phyloP scores from a whole-genome alignment of 1,284 basidiomycete species.

The Thecaphora frezii region DNA sequence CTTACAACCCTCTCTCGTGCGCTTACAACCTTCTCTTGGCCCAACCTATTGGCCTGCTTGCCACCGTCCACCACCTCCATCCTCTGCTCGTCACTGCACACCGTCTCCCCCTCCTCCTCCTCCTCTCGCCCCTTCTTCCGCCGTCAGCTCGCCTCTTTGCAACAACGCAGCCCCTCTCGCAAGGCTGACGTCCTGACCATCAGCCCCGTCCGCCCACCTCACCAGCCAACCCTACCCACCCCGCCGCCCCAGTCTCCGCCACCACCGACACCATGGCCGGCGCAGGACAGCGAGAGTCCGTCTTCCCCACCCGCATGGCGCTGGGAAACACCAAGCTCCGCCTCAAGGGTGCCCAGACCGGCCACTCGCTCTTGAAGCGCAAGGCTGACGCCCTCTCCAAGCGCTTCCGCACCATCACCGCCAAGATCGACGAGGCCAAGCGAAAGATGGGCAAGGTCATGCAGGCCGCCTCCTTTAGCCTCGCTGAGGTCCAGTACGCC shows the following conservation, averaged over 20 bases:
- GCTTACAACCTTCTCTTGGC: too few species aligned
- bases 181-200: too few species aligned
- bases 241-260: background rate
- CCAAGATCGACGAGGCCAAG: slow-evolving; percentile 84
- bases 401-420: slow-evolving; percentile 71
- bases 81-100: too few species aligned
- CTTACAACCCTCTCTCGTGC: too few species aligned
- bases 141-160: too few species aligned
- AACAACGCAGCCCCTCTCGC: too few species aligned
- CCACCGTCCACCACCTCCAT: too few species aligned
- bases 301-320: slow-evolving; percentile 71
- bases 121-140: too few species aligned
- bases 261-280: slow-evolving; percentile 72
- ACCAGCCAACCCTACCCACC: background rate
- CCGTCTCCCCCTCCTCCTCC: too few species aligned
- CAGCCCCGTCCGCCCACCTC: background rate
- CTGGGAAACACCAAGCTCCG: slow-evolving; percentile 89
- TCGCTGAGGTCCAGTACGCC: slow-evolving; percentile 96
- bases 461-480: slow-evolving; percentile 95
- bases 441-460: slow-evolving; percentile 98
- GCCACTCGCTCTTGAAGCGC: slow-evolving; percentile 93
- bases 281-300: slow-evolving; percentile 80
- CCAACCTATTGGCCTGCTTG: too few species aligned
- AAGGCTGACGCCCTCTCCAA: slow-evolving; percentile 94
- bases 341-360: slow-evolving; percentile 94